phyloP scores from a whole-genome alignment of 139 green algal species.

The Gonium pectorale region DNA sequence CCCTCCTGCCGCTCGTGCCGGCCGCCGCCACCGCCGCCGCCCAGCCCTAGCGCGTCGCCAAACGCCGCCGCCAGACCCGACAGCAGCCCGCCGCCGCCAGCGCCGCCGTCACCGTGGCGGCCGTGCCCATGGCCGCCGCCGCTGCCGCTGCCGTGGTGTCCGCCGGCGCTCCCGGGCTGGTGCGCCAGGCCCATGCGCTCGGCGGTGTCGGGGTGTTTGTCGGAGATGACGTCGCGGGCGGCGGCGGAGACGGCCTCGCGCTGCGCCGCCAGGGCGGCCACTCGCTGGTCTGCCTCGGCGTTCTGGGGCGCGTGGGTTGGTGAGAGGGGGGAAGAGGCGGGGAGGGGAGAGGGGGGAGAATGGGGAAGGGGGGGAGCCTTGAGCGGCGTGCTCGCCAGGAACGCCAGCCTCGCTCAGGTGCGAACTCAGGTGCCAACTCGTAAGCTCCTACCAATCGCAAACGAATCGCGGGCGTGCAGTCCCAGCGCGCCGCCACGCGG shows the following conservation, averaged over 20 bases:
- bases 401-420: too few relatives aligned
- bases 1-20: too few relatives aligned
- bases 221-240: not conserved
- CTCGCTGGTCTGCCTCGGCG: not conserved
- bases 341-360: not conserved
- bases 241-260: not conserved
- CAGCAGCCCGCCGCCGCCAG: slow-evolving; percentile 15
- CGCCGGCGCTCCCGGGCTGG: not conserved
- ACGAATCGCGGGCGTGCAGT: too few relatives aligned
- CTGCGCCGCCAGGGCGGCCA: slow-evolving; percentile 13
- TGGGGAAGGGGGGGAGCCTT: too few relatives aligned
- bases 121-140: not conserved
- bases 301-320: not conserved
- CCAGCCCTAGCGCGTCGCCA: not conserved
- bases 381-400: too few relatives aligned
- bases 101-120: not conserved
- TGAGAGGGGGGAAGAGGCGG: not conserved
- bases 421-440: too few relatives aligned
- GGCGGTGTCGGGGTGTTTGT: slow-evolving; percentile 10
- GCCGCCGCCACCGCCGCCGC: not conserved
- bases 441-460: too few relatives aligned
- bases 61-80: not conserved
- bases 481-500: too few relatives aligned
- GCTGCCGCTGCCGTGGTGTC: not conserved
- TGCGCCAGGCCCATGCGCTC: not conserved